Evolutionary conservation across 1,139 yeast species (phyloP).

Genomic region (Sporopachydermia cereana): DNA sequence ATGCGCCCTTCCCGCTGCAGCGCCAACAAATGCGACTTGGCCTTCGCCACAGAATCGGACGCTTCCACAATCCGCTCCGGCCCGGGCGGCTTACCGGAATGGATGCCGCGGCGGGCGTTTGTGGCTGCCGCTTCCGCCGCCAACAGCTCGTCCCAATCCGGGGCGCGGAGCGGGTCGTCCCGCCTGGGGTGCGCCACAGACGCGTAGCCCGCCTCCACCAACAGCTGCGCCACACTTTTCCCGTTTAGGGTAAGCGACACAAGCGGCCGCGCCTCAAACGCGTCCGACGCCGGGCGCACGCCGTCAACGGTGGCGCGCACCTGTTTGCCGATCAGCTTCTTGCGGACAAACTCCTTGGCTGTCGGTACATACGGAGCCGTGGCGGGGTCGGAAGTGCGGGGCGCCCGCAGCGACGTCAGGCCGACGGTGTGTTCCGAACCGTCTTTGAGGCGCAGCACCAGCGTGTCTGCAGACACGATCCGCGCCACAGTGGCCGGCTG

Average conservation of each 20-base stretch:
- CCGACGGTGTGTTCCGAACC: slow-evolving; percentile 52
- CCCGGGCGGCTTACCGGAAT: slow-evolving; percentile 44
- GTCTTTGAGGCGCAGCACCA: slow-evolving; percentile 35
- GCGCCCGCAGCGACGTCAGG: slow-evolving; percentile 63
- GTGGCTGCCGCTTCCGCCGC: slow-evolving; percentile 59
- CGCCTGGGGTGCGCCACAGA: slow-evolving; percentile 70
- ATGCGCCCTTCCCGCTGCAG: slow-evolving; percentile 56
- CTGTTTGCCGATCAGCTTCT: slow-evolving; percentile 55
- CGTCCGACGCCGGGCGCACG: slow-evolving; percentile 50
- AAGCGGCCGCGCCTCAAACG: slow-evolving; percentile 52
- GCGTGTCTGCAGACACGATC: slow-evolving; percentile 60
- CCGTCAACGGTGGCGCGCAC: slow-evolving; percentile 54
- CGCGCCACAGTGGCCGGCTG: slow-evolving; percentile 45
- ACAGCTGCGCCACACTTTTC: slow-evolving; percentile 47
- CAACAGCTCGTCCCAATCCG: slow-evolving; percentile 65
- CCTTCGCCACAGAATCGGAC: slow-evolving; percentile 59
- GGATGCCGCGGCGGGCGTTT: slow-evolving; percentile 49
- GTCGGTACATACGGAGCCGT: slow-evolving; percentile 47
- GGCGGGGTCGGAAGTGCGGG: slow-evolving; percentile 49
- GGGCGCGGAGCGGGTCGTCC: slow-evolving; percentile 56
- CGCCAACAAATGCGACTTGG: slow-evolving; percentile 62
- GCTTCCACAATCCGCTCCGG: slow-evolving; percentile 66
- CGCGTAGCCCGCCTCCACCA: slow-evolving; percentile 60
- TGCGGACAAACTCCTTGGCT: slow-evolving; percentile 66
- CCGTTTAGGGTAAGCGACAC: slow-evolving; percentile 44